These are phyloP conservation scores for Cytospora paraplurivora DNA, from an alignment of 2,329 filamentous ascomycete genomes.

Conservation along the genomic window DNA sequence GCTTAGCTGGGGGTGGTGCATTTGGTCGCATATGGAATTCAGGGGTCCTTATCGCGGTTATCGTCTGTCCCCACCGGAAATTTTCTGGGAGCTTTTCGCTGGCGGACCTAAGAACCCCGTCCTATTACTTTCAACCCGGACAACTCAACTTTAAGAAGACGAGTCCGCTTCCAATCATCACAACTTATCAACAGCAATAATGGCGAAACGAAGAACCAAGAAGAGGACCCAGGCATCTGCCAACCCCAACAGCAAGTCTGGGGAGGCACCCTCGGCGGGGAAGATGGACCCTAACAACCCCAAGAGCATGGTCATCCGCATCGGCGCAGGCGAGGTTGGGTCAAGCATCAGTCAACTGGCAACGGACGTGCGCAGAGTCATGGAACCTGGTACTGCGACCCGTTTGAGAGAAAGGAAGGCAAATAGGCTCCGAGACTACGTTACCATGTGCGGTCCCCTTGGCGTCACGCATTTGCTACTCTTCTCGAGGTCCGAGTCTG, in stretches of 20 bases:
- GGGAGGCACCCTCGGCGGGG: slow-evolving; percentile 54
- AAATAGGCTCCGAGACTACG: slow-evolving; percentile 89
- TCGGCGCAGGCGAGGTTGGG: slow-evolving; percentile 91
- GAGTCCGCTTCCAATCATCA: slow-evolving; percentile 21
- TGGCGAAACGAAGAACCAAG: slow-evolving; percentile 82
- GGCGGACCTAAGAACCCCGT: background rate
- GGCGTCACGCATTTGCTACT: slow-evolving; percentile 91
- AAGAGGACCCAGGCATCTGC: slow-evolving; percentile 83
- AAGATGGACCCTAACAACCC: slow-evolving; percentile 70
- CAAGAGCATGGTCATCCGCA: slow-evolving; percentile 98
- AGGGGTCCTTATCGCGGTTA: slow-evolving; percentile 36
- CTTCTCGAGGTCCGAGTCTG: slow-evolving; percentile 85
- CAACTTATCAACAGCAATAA: slow-evolving; percentile 39
- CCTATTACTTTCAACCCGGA: background rate
- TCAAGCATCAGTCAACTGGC: slow-evolving; percentile 89
- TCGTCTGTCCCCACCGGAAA: slow-evolving; percentile 40
- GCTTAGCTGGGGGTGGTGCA: background rate
- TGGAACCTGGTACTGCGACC: slow-evolving; percentile 93
- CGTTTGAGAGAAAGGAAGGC: slow-evolving; percentile 85
- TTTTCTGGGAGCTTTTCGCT: slow-evolving; percentile 35
- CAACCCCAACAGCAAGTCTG: slow-evolving; percentile 56
- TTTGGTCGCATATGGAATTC: background rate
- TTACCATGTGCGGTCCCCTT: slow-evolving; percentile 91
- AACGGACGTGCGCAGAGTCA: slow-evolving; percentile 85
- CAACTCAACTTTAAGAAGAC: background rate